Evolutionary conservation across 768 basidiomycete species (phyloP), one percentile per base, ranked within the genome.

Genomic region (Artomyces pyxidatus): DNA sequence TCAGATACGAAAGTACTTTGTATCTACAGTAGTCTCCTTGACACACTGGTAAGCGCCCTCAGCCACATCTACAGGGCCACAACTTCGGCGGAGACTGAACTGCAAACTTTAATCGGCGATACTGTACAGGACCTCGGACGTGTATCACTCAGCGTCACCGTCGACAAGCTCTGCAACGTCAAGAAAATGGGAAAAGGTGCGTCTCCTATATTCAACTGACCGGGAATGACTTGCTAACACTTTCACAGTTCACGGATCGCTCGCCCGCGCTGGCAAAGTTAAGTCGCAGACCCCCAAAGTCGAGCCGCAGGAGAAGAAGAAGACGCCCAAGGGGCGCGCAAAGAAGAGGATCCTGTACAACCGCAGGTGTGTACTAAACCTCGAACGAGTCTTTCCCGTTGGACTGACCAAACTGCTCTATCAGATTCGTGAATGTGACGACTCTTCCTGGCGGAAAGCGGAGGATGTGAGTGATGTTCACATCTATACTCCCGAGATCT

Each of bases 251-350:
- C 93, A 97, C 87, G 93, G 93, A 70, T 97, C 93, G 68, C 92
- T 95, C 75, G 93, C 93, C 74, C 93, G 93, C 78, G 93, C 93
- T 68, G 94, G 94, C 70, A 97, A 98, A 82, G 95, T 97, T 78
- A 96, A 92, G 76, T 90, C 88, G 61, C 91, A 94, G 74, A 89
- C 86, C 63, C 94, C 94, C 63, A 97, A 97, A 75, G 95, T 96
- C 65, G 95, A 96, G 64, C 83, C 85, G 70, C 91, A 95, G 76
- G 95, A 97, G 77, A 97, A 96, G 86, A 93, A 93, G 86, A 97
- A 97, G 84, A 82, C 74, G 32, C 91, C 91, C 49, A 95, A 87
- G 73, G 95, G 95, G 55, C 91, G 95, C 66, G 95, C 95, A 55
- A 96, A 95, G 86, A 97, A 97, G 80, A 79, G 90, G 57, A 74